These are phyloP conservation scores for Artemisia argyi DNA, from an alignment of 129 eudicot genomes.

Conservation along the genomic window DNA sequence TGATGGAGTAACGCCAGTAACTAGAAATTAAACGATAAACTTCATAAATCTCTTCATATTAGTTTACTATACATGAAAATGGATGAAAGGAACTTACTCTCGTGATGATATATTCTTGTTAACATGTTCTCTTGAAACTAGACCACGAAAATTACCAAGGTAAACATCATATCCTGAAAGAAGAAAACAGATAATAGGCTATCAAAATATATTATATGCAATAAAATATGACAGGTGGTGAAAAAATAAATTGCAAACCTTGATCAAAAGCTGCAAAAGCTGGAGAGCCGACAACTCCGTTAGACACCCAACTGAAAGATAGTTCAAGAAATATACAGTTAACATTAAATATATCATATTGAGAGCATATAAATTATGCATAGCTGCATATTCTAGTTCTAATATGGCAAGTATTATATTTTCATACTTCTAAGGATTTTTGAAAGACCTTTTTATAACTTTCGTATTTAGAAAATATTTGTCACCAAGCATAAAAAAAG, in stretches of 20 bases:
- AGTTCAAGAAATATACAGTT: slow-evolving; percentile 10
- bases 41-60: too few relatives aligned
- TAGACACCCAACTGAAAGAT: slow-evolving; percentile 82
- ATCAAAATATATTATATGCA: neutral
- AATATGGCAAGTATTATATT: too few relatives aligned
- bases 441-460: too few relatives aligned
- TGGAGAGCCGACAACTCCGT: slow-evolving; percentile 98
- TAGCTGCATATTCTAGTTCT: neutral
- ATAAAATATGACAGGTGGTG: neutral
- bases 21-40: slow-evolving; percentile 26
- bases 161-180: slow-evolving; percentile 88
- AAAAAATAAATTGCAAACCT: slow-evolving; percentile 50
- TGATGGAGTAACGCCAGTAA: slow-evolving; percentile 90
- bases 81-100: slow-evolving; percentile 59
- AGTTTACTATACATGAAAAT: neutral
- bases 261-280: slow-evolving; percentile 99
- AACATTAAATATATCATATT: neutral
- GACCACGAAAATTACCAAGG: slow-evolving; percentile 91
- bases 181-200: neutral
- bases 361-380: neutral
- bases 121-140: slow-evolving; percentile 87
- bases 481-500: too few relatives aligned
- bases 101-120: slow-evolving; percentile 77
- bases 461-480: too few relatives aligned
- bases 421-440: too few relatives aligned